Evolutionary conservation across 768 basidiomycete species (phyloP), one percentile per base, ranked within the genome.

Genomic region (Boletus huronensis): DNA sequence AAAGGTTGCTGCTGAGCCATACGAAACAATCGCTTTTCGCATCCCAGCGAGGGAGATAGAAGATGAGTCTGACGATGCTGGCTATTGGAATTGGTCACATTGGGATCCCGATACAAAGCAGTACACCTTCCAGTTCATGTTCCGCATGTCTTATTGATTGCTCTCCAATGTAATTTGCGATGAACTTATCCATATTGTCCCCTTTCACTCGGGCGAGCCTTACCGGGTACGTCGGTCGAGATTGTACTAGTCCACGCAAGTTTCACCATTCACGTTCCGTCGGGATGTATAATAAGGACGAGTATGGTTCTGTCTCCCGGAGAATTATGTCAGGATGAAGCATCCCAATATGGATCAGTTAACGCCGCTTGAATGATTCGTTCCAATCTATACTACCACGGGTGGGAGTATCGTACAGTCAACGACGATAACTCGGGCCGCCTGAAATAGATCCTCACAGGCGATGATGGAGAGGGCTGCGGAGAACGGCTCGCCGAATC

Each of bases 91-190:
- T 64, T 99, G 97, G 97, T 95, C 95, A 38, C 91, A 98, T 66
- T 98, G 96, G 97, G 97, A 98, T 70, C 85, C 90, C n/a, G 96
- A 99, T 69, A 96, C 94, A 48, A 98, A 98, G 74, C 93, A 97
- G 73, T 96, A 94, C 72, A 92, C 87, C 69, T 95, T 96, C 79
- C 95, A 97, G 73, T 96, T 98, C 77, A 90, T 98, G 85, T 98
- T 94, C 77, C 82, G 87, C 63, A 74, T 86, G 58, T 63, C 66
- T 29, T 70, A 69, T 48, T 72, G 60, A 70, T 62, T n/a, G 48
- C 53, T 49, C 50, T 61, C 53, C 41, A 9, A 43, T 53, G 10
- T 58, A 45, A 49, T 47, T 32, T 52, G 35, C 42, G 54, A 45
- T 51, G 45, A 50, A 42, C 38, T n/a, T n/a, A n/a, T 40, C n/a